phyloP scores from a whole-genome alignment of 768 basidiomycete genomes.

The Phylloporus sp. region DNA sequence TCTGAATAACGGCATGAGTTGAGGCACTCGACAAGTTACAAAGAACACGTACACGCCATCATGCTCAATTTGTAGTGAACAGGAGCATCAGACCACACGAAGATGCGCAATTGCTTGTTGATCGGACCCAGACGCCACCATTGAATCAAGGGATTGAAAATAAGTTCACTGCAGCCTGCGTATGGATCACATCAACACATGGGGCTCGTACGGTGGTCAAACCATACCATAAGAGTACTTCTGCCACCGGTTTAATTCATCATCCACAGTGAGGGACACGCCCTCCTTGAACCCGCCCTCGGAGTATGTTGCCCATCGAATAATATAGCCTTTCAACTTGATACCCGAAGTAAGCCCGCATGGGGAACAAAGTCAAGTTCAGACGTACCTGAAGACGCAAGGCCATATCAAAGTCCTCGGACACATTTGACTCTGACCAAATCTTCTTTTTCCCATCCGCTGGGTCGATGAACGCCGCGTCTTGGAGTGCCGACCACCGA shows the following conservation, averaged over 20 bases:
- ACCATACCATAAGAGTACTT: slow-evolving; percentile 69
- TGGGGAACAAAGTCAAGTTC: background rate
- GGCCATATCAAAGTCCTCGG: slow-evolving; percentile 70
- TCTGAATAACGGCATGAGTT: slow-evolving; percentile 24
- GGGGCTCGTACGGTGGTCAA: slow-evolving; percentile 29
- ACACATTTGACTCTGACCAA: slow-evolving; percentile 65
- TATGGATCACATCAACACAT: slow-evolving; percentile 25
- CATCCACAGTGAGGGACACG: slow-evolving; percentile 86
- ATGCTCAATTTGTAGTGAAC: slow-evolving; percentile 75
- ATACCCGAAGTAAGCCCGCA: background rate
- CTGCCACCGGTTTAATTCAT: slow-evolving; percentile 93
- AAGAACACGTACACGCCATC: slow-evolving; percentile 41
- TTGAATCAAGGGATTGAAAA: slow-evolving; percentile 76
- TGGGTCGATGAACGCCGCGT: slow-evolving; percentile 67
- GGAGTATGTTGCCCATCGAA: slow-evolving; percentile 78
- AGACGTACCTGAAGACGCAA: slow-evolving; percentile 42
- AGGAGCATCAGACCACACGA: slow-evolving; percentile 75
- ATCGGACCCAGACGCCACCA: slow-evolving; percentile 83
- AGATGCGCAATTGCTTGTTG: slow-evolving; percentile 70
- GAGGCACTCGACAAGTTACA: background rate
- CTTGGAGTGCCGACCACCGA: slow-evolving; percentile 85
- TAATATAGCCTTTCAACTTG: slow-evolving; percentile 20
- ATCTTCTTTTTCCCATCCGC: slow-evolving; percentile 58
- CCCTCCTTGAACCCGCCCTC: slow-evolving; percentile 90
- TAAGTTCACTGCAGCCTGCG: slow-evolving; percentile 44